Percentiles rank a stretch among this genome's conserved stretches.
These are phyloP conservation scores for Delitschia confertaspora DNA, from an alignment of 495 filamentous ascomycete species.

Conservation along the genomic window DNA sequence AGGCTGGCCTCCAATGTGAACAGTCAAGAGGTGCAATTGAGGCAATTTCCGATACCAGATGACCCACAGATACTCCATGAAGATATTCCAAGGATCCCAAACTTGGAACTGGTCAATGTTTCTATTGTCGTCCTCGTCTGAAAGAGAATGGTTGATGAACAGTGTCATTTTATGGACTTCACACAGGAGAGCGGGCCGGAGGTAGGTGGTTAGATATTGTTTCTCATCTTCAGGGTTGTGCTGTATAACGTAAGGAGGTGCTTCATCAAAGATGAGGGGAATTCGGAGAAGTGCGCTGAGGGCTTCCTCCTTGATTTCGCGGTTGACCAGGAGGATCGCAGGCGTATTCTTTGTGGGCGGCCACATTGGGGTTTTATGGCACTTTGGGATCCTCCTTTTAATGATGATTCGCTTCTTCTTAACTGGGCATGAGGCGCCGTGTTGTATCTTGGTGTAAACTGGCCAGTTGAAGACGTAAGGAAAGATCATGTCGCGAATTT, in stretches of 20 bases:
- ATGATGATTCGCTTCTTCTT: background rate
- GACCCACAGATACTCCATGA: too few relatives aligned
- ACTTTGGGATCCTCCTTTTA: background rate
- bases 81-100: too few relatives aligned
- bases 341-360: background rate
- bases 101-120: too few relatives aligned
- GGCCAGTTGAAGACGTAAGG: constrained; percentile 5
- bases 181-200: constrained; percentile 2
- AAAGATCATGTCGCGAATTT: constrained; percentile 13
- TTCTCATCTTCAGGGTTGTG: background rate
- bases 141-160: background rate
- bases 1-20: too few relatives aligned
- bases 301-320: constrained; percentile 6
- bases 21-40: too few relatives aligned
- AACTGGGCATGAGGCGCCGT: background rate
- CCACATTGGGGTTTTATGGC: too few relatives aligned
- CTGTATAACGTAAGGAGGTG: background rate
- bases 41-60: too few relatives aligned
- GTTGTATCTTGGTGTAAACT: background rate
- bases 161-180: background rate
- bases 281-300: background rate
- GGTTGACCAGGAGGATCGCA: constrained; percentile 4
- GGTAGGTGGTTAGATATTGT: constrained; percentile 1
- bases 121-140: too few relatives aligned
- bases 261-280: background rate